These are phyloP conservation scores for Eleusine indica DNA, from an alignment of 176 grass and related monocot species.

Conservation along the genomic window DNA sequence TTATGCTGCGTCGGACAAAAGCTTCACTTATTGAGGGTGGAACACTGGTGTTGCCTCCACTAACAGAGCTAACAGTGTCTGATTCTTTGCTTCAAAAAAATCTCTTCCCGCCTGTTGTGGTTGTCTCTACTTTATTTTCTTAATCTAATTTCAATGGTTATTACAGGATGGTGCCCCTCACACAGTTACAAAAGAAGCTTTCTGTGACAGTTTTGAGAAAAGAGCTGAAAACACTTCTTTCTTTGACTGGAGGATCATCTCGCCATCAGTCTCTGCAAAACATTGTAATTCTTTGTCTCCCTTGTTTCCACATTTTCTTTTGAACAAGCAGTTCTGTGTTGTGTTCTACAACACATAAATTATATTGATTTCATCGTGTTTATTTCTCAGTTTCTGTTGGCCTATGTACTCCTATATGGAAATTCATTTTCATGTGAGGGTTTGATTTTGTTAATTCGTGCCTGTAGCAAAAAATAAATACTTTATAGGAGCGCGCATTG, in stretches of 20 bases:
- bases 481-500: conserved; percentile 9
- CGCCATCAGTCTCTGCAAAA: conserved; percentile 85
- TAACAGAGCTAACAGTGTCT: conserved; percentile 93
- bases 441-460: conserved; percentile 14
- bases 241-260: conserved; percentile 64
- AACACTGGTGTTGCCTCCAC: conserved; percentile 69
- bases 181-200: conserved; percentile 83
- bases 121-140: conserved; percentile 31
- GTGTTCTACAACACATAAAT: not conserved
- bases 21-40: conserved; percentile 70
- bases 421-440: not conserved
- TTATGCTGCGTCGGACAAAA: conserved; percentile 96
- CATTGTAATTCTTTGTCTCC: conserved; percentile 65
- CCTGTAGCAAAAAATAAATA: conserved; percentile 32
- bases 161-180: conserved; percentile 78
- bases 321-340: conserved; percentile 14
- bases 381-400: conserved; percentile 5
- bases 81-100: conserved; percentile 37
- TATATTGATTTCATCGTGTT: conserved; percentile 2
- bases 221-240: conserved; percentile 90
- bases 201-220: conserved; percentile 84
- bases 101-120: not conserved
- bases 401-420: not conserved
- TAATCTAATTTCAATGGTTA: conserved; percentile 25
- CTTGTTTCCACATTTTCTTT: not conserved